Evolutionary conservation across 1,139 yeast genomes (phyloP).

Genomic region (Yamadazyma jaroonii): DNA sequence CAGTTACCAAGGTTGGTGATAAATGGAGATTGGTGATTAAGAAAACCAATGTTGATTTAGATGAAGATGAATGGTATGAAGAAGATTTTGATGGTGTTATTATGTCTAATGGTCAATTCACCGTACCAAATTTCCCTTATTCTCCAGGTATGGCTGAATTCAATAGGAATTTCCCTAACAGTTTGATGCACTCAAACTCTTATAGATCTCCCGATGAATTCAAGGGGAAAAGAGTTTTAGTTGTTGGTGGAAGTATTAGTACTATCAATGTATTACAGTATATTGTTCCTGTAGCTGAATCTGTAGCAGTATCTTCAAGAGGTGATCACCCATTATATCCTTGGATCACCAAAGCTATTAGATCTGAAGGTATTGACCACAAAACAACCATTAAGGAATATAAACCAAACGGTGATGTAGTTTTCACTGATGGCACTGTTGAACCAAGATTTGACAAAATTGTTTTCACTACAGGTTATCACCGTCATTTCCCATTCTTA

Average conservation of each 20-base stretch:
- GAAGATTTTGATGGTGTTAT: slow-evolving; percentile 49
- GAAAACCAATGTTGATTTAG: slow-evolving; percentile 17
- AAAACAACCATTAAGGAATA: slow-evolving; percentile 28
- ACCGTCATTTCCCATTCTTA: slow-evolving; percentile 35
- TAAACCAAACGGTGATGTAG: slow-evolving; percentile 24
- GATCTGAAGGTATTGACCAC: slow-evolving; percentile 31
- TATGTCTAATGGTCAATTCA: slow-evolving; percentile 55
- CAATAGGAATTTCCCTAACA: slow-evolving; percentile 40
- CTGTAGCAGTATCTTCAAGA: slow-evolving; percentile 36
- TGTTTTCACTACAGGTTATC: slow-evolving; percentile 37
- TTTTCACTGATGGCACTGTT: slow-evolving; percentile 27
- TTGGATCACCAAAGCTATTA: slow-evolving; percentile 36
- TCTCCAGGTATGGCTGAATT: slow-evolving; percentile 54
- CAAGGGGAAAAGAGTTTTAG: slow-evolving; percentile 38
- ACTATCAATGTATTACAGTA: slow-evolving; percentile 54
- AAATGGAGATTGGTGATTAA: slow-evolving; percentile 47
- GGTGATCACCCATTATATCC: slow-evolving; percentile 26
- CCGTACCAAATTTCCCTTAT: slow-evolving; percentile 47
- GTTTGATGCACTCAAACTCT: slow-evolving; percentile 57
- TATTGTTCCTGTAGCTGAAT: slow-evolving; percentile 38
- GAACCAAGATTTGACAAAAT: slow-evolving; percentile 26
- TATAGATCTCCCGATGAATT: slow-evolving; percentile 52
- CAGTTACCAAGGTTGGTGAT: slow-evolving; percentile 25
- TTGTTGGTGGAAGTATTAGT: slow-evolving; percentile 52
- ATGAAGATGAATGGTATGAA: slow-evolving; percentile 34